Evolutionary conservation across 768 basidiomycete species (phyloP), one percentile per base, ranked within the genome.

Genomic region (Lactarius quietus): DNA sequence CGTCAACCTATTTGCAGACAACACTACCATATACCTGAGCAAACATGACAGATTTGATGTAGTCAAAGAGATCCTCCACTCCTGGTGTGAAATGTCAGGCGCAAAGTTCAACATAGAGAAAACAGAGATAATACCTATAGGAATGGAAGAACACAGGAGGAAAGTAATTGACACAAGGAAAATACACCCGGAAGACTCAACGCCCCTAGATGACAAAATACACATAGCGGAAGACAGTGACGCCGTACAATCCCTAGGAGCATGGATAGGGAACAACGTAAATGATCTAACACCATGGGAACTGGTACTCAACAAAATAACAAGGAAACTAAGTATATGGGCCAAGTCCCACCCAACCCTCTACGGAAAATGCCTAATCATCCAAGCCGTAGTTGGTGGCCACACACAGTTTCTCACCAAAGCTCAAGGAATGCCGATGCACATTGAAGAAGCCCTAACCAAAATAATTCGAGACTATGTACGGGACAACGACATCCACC

Each of bases 41-140:
- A 69, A 73, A 31, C 20, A 63, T 0, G 79, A 81, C 58, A 55
- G 69, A 6, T 75, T 74, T 17, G 51, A 56, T 0, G 64, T 57
- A 0, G 74, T 84, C 0, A 39, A 68, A 8, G 1, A 39, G 0
- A 72, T 82, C 1, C 78, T 82, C 0, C 28, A 73, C 0, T 55
- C 38, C 0, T 83, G 82, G 82, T 83, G 79, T 63, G 23, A 20
- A 0, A 78, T 75, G 3, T 77, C 78, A 7, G 69, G 74, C 0
- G 81, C 80, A 0, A 78, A 76, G 41, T 83, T 82, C 67, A 83
- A 82, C 59, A 62, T 70, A 0, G 54, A 59, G 0, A 83, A 83
- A 67, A 82, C 80, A 0, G 74, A 77, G 38, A 66, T 79, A 0
- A 71, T 81, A 1, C 79, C 78, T 0, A 69, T 80, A 0, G 78